Base-by-base conservation (phyloP, 2,329 filamentous ascomycete species). In the Ophiosphaerella korrae region DNA sequence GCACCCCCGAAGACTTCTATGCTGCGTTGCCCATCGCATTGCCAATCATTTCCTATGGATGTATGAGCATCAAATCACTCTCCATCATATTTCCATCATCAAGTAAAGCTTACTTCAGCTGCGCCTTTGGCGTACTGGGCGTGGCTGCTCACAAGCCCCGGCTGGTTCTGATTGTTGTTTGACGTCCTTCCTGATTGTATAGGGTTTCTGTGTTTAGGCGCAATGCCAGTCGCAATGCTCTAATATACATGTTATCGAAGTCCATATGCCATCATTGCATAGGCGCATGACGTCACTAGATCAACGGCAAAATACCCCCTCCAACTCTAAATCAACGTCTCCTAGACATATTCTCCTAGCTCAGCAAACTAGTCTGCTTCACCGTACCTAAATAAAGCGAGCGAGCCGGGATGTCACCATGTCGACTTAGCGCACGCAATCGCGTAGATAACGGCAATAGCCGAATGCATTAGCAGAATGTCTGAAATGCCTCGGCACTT, bases 41-140 rank as follows among this genome's bases (percentile, higher is more conserved):
- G 45, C 87, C 87, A 48, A 89, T 80, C 5, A 81, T 77, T 37
- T 80, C 75, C 85, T 87, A 48, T 23, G 35, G 29, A 26, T 26
- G 7, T 9, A 35, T 47, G 3, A 58, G 32, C 45, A 23, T 13
- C n/a, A 8, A 45, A 21, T 44, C 6, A 4, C 24, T 33, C 9
- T 8, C 11, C 3, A 29, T 11, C 3, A 29, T 29, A 29, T 29
- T 11, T 5, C 26, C 7, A 11, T 3, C 2, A 29, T 2, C 7
- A 8, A 29, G 2, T 38, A 7, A 24, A 23, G 65, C 73, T 49
- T 72, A 86, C 87, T 75, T 88, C 84, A 48, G 84, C 81, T 6
- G 84, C 84, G 45, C 87, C 87, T 65, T 89, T 89, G 64, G 84
- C 80, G 64, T 88, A 90, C 65, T 88, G 83, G 29, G 80, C 85